Conservation (phyloP, 768 basidiomycete species). For the Phylloporus sp. region DNA sequence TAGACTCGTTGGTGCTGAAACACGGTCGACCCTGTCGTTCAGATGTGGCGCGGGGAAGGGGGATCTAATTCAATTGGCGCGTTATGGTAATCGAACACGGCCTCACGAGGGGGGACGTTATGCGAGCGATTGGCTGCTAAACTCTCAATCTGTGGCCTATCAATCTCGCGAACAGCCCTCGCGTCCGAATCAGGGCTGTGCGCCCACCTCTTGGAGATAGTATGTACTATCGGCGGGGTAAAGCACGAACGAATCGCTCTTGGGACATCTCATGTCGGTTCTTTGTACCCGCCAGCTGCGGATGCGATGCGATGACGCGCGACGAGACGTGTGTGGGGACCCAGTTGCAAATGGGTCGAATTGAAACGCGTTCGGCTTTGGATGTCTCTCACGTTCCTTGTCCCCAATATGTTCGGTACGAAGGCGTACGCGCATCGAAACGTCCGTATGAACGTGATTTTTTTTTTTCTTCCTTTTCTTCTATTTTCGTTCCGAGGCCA, state of each 20-base stretch:
- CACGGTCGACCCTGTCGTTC: slow-evolving; percentile 9
- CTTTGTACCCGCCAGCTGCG: background rate
- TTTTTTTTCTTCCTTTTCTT: too few relatives aligned
- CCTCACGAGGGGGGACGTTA: slow-evolving; percentile 12
- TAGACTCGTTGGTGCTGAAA: slow-evolving; percentile 6
- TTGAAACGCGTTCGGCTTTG: slow-evolving; percentile 9
- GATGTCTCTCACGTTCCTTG: slow-evolving; percentile 3
- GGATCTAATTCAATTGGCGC: slow-evolving; percentile 10
- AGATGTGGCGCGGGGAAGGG: too few relatives aligned
- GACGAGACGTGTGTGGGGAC: too few relatives aligned
- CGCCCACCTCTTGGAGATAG: slow-evolving; percentile 12
- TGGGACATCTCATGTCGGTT: too few relatives aligned
- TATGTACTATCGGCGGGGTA: too few relatives aligned
- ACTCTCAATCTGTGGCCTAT: slow-evolving; percentile 11
- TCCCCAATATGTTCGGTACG: too few relatives aligned
- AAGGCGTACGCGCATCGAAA: too few relatives aligned
- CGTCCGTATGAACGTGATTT: slow-evolving; percentile 14
- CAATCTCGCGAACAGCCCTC: slow-evolving; percentile 12
- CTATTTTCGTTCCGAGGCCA: too few relatives aligned
- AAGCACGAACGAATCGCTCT: too few relatives aligned
- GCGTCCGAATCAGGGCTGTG: slow-evolving; percentile 16
- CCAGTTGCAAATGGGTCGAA: slow-evolving; percentile 11
- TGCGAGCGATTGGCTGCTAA: slow-evolving; percentile 3
- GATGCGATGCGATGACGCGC: too few relatives aligned
- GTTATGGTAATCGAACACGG: slow-evolving; percentile 7